Evolutionary conservation across 2,329 filamentous ascomycete species (phyloP), one percentile per base, ranked within the genome.

Genomic region (Alternaria sp.): DNA sequence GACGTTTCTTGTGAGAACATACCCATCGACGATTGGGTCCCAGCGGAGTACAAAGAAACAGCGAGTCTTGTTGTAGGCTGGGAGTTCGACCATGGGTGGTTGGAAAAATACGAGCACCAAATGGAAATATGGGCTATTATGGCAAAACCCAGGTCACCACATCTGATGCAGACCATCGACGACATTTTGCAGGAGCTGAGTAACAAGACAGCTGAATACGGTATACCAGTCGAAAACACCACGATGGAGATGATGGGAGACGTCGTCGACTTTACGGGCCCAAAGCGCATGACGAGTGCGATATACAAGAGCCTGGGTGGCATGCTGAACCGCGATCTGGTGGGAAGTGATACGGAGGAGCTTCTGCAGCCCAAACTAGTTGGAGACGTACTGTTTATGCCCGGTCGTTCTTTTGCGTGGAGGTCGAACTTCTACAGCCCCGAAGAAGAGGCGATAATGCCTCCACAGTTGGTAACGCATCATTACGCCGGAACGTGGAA

Each of bases 61-160:
- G 65, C 75, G 5, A 66, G 67, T 14, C 54, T 79, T 6, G 72
- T 80, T 5, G 71, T 80, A 5, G 79, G 79, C 3, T 68, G 78
- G 49, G 79, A 80, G 37, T 75, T 77, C 34, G 77, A 80, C 52
- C 34, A 59, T n/a, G 67, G 69, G 0, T 68, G 66, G 58, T 51
- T 53, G n/a, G 53, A 57, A n/a, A 44, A 52, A 3, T 68, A 62
- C 37, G 36, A 62, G 11, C 53, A 65, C 39, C 66, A 74, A 54
- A 74, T 77, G 60, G 63, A 69, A 7, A 68, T 51, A 36, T 76
- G 72, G 73, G 72, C 65, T 5, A 72, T 76, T n/a, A 66, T 76
- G 63, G 61, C 71, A 7, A 67, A 67, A 42, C 68, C 67, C 1
- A 29, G 61, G 2, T 65, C 56, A 10, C 61, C 65, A 10, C 71